These are phyloP conservation scores for Peterozyma toletana DNA, from an alignment of 805 yeast genomes.

Conservation along the genomic window DNA sequence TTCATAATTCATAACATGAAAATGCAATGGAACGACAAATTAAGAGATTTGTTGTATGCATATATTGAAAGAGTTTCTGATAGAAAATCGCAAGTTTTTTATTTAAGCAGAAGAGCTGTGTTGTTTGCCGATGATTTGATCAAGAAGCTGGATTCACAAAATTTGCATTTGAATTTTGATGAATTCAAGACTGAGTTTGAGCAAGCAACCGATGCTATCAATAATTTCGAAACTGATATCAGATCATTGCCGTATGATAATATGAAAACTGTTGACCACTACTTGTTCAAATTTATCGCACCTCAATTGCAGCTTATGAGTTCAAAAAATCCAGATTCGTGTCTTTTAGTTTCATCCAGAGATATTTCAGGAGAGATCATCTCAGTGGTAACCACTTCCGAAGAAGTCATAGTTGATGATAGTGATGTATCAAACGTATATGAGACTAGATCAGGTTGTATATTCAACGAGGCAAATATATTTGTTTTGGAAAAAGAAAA, in stretches of 20 bases:
- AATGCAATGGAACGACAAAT: slow-evolving; percentile 69
- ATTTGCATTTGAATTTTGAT: slow-evolving; percentile 1
- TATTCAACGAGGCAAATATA: slow-evolving; percentile 65
- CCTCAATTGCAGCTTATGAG: slow-evolving; percentile 77
- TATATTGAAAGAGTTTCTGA: slow-evolving; percentile 45
- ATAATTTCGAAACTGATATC: slow-evolving; percentile 47
- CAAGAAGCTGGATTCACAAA: neutral
- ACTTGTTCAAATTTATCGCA: slow-evolving; percentile 58
- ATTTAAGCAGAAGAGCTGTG: slow-evolving; percentile 38
- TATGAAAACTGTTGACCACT: slow-evolving; percentile 41
- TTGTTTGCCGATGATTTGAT: slow-evolving; percentile 26
- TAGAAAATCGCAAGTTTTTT: slow-evolving; percentile 33
- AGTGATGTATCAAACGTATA: slow-evolving; percentile 15
- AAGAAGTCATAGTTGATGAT: slow-evolving; percentile 10
- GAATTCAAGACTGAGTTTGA: slow-evolving; percentile 4
- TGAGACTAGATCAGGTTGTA: slow-evolving; percentile 64
- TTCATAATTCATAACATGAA: slow-evolving; percentile 68
- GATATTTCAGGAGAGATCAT: slow-evolving; percentile 60
- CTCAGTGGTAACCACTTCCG: slow-evolving; percentile 39
- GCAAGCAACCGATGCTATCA: slow-evolving; percentile 25
- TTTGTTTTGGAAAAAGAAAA: slow-evolving; percentile 56
- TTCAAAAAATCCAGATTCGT: slow-evolving; percentile 44
- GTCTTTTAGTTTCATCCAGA: slow-evolving; percentile 70
- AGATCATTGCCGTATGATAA: slow-evolving; percentile 28
- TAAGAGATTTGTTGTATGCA: slow-evolving; percentile 56